Percentiles rank a stretch among this genome's conserved stretches.
These are phyloP conservation scores for Arachis hypogaea DNA, from an alignment of 306 rosid species.

Conservation along the genomic window DNA sequence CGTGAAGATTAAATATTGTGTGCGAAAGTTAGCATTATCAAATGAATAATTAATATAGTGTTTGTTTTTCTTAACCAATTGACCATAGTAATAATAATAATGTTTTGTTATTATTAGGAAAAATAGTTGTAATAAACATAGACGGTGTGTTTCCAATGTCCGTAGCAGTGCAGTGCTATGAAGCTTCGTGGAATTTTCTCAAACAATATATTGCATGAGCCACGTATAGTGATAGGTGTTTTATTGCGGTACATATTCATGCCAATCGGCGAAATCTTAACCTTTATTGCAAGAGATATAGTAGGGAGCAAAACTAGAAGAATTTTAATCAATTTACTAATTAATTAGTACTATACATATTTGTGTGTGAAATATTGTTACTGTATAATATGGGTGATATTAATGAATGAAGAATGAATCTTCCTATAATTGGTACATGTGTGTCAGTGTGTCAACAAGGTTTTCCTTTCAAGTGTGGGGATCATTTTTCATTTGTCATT, in stretches of 20 bases:
- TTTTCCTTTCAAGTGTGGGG: neutral
- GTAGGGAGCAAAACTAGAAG: too few species aligned
- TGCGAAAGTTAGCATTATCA: slow-evolving; percentile 6
- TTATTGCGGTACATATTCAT: neutral
- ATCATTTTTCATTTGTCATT: neutral
- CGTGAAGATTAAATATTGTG: slow-evolving; percentile 23
- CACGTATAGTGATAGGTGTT: slow-evolving; percentile 29
- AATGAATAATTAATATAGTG: neutral
- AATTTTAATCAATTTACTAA: too few species aligned
- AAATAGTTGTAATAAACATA: neutral
- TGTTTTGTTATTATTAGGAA: slow-evolving; percentile 5
- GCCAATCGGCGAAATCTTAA: slow-evolving; percentile 32
- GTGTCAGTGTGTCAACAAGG: neutral
- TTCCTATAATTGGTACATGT: slow-evolving; percentile 33
- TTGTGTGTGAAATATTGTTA: too few species aligned
- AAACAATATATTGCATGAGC: slow-evolving; percentile 25
- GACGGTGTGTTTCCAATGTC: slow-evolving; percentile 37
- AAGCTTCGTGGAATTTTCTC: slow-evolving; percentile 50
- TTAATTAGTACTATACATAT: too few species aligned
- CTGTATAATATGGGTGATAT: too few species aligned
- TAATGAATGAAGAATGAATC: slow-evolving; percentile 34
- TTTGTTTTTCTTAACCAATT: too few species aligned
- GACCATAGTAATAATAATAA: neutral
- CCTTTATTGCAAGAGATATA: neutral
- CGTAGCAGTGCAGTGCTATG: slow-evolving; percentile 12